Evolutionary conservation across 495 filamentous ascomycete genomes (phyloP).

Genomic region (Podospora tetraspora): DNA sequence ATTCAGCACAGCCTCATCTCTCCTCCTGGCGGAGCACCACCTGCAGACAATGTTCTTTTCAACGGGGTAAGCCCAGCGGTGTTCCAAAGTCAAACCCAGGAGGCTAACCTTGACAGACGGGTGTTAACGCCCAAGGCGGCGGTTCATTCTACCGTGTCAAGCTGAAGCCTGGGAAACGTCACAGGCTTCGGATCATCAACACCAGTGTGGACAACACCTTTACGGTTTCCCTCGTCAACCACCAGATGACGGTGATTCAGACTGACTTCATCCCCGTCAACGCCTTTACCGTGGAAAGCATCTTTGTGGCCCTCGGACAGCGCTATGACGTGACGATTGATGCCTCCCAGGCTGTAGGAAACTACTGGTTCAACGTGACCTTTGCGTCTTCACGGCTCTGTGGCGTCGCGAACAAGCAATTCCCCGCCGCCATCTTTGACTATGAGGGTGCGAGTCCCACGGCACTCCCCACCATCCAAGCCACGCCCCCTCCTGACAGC

Average conservation of each 20-base stretch:
- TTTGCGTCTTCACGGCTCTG: constrained; percentile 5
- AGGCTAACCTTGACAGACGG: constrained; percentile 16
- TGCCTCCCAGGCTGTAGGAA: constrained; percentile 38
- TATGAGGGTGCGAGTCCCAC: constrained; percentile 14
- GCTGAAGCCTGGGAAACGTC: constrained; percentile 34
- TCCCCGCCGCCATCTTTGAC: constrained; percentile 16
- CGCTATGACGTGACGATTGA: constrained; percentile 61
- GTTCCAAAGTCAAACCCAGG: background rate
- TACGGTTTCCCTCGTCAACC: constrained; percentile 34
- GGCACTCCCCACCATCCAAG: constrained; percentile 7
- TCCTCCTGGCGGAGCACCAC: constrained; percentile 12
- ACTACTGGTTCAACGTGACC: constrained; percentile 16
- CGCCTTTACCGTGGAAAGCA: constrained; percentile 33
- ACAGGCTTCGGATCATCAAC: constrained; percentile 49
- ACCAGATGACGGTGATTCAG: constrained; percentile 40
- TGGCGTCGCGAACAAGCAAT: background rate
- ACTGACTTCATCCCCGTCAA: constrained; percentile 41
- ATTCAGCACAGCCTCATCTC: constrained; percentile 7
- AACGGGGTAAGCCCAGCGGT: constrained; percentile 18
- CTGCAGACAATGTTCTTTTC: constrained; percentile 17
- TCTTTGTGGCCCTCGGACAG: constrained; percentile 57
- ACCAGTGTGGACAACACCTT: constrained; percentile 34
- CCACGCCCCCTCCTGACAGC: constrained; percentile 10
- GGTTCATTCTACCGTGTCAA: constrained; percentile 20
- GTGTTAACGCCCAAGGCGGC: constrained; percentile 25